Evolutionary conservation across 192 early-diverging fungal species (phyloP).

Genomic region (Funneliformis mosseae): DNA sequence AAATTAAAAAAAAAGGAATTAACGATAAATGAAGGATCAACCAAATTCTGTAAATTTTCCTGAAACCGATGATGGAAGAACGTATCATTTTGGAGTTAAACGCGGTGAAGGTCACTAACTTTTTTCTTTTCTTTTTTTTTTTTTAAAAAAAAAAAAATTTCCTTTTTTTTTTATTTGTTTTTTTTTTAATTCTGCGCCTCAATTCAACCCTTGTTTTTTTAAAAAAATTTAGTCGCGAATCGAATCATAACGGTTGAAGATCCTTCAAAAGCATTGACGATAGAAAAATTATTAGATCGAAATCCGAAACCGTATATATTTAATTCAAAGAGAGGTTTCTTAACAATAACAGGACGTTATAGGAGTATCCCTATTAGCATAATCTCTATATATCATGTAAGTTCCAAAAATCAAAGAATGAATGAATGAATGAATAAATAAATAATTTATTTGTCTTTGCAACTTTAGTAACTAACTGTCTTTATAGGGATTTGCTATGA

Average conservation of each 20-base stretch:
- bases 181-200: background rate
- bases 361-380: slow-evolving; percentile 74
- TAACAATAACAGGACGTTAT: slow-evolving; percentile 86
- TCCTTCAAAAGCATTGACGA: slow-evolving; percentile 64
- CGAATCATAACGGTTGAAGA: slow-evolving; percentile 90
- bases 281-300: slow-evolving; percentile 66
- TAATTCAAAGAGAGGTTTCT: slow-evolving; percentile 75
- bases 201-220: background rate
- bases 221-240: slow-evolving; percentile 64
- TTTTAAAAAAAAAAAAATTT: background rate
- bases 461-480: background rate
- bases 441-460: background rate
- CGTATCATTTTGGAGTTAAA: slow-evolving; percentile 70
- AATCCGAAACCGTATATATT: slow-evolving; percentile 49
- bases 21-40: slow-evolving; percentile 8
- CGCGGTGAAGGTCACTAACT: slow-evolving; percentile 58
- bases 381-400: slow-evolving; percentile 66
- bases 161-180: background rate
- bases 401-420: background rate
- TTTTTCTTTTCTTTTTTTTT: background rate
- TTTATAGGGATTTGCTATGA: slow-evolving; percentile 72
- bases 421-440: no score
- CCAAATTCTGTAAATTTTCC: slow-evolving; percentile 16
- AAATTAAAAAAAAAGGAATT: background rate
- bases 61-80: background rate